Percentiles rank a stretch among this genome's conserved stretches.
Evolutionary conservation across 768 basidiomycete genomes (phyloP).

Genomic region (Sporobolomyces roseus): DNA sequence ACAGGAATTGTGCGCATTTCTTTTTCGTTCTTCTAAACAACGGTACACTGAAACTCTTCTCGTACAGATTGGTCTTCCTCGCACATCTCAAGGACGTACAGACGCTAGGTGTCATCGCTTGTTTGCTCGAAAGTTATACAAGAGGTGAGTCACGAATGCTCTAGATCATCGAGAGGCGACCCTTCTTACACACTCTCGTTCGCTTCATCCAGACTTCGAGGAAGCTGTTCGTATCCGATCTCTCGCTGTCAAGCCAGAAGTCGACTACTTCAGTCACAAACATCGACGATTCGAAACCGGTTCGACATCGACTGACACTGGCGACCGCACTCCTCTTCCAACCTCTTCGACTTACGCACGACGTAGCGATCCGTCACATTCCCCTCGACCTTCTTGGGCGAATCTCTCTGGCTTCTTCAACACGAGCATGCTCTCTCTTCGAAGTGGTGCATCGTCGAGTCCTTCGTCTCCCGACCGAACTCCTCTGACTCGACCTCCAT

Average conservation of each 20-base stretch:
- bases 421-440: slow-evolving; percentile 34
- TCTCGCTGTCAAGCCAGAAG: neutral
- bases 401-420: slow-evolving; percentile 41
- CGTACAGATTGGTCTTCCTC: slow-evolving; percentile 21
- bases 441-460: slow-evolving; percentile 12
- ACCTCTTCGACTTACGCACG: slow-evolving; percentile 8
- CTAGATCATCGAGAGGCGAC: too few species aligned
- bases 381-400: slow-evolving; percentile 33
- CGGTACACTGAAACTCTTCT: neutral
- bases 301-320: neutral
- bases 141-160: slow-evolving; percentile 1
- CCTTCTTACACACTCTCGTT: neutral
- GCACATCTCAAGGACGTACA: slow-evolving; percentile 34
- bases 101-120: slow-evolving; percentile 38
- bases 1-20: slow-evolving; percentile 25
- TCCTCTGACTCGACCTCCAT: slow-evolving; percentile 9
- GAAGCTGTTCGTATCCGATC: neutral
- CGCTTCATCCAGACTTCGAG: slow-evolving; percentile 16
- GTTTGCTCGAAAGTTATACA: slow-evolving; percentile 30
- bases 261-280: slow-evolving; percentile 41
- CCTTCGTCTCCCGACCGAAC: slow-evolving; percentile 21
- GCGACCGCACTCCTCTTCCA: slow-evolving; percentile 32
- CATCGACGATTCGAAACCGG: slow-evolving; percentile 10
- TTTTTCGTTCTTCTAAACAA: neutral
- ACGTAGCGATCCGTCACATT: slow-evolving; percentile 10